Percentiles rank a stretch among this genome's conserved stretches.
Evolutionary conservation across 805 yeast genomes (phyloP).

Genomic region (Ogataea kodamae): DNA sequence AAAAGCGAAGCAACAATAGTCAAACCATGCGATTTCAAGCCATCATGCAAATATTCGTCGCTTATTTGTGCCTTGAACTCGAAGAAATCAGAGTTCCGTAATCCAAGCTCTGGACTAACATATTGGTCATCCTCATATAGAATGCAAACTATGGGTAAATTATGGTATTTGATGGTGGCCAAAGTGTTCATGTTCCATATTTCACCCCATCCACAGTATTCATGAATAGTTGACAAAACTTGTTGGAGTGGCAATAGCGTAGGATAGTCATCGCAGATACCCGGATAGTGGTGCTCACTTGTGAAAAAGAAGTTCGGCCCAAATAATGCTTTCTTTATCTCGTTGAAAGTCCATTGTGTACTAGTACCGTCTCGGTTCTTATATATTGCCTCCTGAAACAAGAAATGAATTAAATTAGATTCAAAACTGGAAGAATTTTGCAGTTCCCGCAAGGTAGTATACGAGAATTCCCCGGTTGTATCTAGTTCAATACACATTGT

Average conservation of each 20-base stretch:
- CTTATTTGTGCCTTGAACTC: constrained; percentile 41
- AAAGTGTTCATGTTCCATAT: constrained; percentile 27
- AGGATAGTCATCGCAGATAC: constrained; percentile 47
- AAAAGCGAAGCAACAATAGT: constrained; percentile 40
- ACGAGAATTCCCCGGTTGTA: constrained; percentile 36
- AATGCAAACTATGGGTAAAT: constrained; percentile 46
- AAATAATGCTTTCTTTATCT: constrained; percentile 27
- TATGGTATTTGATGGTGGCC: constrained; percentile 11
- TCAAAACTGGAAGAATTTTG: constrained; percentile 43
- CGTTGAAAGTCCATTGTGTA: constrained; percentile 50
- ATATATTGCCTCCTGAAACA: constrained; percentile 59
- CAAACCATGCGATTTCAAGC: constrained; percentile 41
- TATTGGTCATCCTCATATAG: constrained; percentile 48
- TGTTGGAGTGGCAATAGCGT: constrained; percentile 39
- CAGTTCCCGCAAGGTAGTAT: constrained; percentile 33
- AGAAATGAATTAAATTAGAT: constrained; percentile 50
- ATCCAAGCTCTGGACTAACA: constrained; percentile 44
- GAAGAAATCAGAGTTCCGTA: constrained; percentile 15
- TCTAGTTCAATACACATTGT: constrained; percentile 39
- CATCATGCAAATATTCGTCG: constrained; percentile 50
- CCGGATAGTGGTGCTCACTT: constrained; percentile 54
- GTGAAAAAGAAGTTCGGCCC: constrained; percentile 19
- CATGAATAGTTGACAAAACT: constrained; percentile 37
- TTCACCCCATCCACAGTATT: constrained; percentile 29
- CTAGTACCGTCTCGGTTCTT: constrained; percentile 38